Percentiles rank a stretch among this genome's conserved stretches.
phyloP scores from a whole-genome alignment of 257 asterid species.

The Solanum etuberosum region DNA sequence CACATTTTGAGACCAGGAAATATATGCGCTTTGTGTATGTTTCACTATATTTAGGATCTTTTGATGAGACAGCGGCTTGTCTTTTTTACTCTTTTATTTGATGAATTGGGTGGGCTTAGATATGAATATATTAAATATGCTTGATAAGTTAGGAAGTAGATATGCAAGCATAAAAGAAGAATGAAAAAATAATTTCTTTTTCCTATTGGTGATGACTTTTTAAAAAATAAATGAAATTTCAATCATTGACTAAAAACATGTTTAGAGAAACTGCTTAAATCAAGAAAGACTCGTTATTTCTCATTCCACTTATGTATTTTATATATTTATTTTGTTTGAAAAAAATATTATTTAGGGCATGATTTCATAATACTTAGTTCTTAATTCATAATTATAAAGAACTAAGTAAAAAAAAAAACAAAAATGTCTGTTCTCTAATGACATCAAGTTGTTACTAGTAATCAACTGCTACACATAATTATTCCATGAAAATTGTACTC shows the following conservation, averaged over 20 bases:
- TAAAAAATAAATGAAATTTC: not conserved
- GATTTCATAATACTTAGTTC: not conserved
- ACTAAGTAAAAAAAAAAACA: not conserved
- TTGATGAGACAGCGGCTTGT: not conserved
- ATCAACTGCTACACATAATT: not conserved
- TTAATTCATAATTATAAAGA: not conserved
- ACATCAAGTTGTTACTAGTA: not conserved
- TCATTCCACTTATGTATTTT: not conserved
- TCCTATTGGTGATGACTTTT: not conserved
- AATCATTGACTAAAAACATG: not conserved
- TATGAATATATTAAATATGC: not conserved
- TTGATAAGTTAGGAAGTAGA: not conserved
- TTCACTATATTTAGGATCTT: not conserved
- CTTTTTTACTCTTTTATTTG: not conserved
- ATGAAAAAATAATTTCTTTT: too few species aligned
- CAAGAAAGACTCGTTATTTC: not conserved
- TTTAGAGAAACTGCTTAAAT: not conserved
- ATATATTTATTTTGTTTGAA: too few species aligned
- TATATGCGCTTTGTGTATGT: not conserved
- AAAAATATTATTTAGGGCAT: not conserved
- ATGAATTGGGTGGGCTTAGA: not conserved
- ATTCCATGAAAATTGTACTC: not conserved
- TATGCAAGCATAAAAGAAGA: not conserved
- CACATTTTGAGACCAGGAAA: not conserved
- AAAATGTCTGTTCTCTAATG: not conserved